phyloP scores from a whole-genome alignment of 352 stramenopile genomes.

The Phytophthora multivora region DNA sequence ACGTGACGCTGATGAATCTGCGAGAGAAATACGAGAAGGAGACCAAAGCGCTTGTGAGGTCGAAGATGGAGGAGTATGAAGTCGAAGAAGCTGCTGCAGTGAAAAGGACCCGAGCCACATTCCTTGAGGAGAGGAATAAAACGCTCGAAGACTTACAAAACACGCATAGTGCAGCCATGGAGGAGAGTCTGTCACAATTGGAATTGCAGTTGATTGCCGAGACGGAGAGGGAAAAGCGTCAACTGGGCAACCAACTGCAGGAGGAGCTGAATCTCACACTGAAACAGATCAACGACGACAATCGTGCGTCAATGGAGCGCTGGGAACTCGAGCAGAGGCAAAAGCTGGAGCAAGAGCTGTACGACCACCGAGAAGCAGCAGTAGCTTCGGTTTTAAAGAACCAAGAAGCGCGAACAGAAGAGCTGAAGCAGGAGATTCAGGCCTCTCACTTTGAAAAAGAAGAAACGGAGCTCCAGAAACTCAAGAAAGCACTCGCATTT shows the following conservation, averaged over 20 bases:
- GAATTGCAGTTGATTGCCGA: constrained; percentile 43
- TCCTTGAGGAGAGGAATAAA: constrained; percentile 44
- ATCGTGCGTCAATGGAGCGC: constrained; percentile 14
- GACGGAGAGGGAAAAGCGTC: constrained; percentile 38
- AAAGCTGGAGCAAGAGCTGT: constrained; percentile 51
- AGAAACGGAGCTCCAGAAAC: constrained; percentile 54
- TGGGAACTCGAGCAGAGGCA: constrained; percentile 59
- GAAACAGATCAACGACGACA: constrained; percentile 40
- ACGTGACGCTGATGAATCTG: constrained; percentile 49
- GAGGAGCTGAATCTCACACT: constrained; percentile 40
- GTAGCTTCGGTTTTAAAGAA: constrained; percentile 39
- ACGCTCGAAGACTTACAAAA: constrained; percentile 38
- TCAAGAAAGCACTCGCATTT: constrained; percentile 60
- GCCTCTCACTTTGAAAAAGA: constrained; percentile 43
- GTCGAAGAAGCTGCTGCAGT: constrained; percentile 42
- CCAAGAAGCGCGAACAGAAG: constrained; percentile 51
- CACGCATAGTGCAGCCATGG: constrained; percentile 42
- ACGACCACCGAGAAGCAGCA: constrained; percentile 42
- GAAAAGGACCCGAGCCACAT: constrained; percentile 21
- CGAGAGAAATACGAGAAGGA: constrained; percentile 60
- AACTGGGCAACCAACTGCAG: constrained; percentile 40
- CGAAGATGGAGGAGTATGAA: constrained; percentile 55
- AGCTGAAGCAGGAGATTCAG: constrained; percentile 52
- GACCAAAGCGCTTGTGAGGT: constrained; percentile 47
- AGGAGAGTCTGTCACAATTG: constrained; percentile 45